Conservation (phyloP, 192 early-diverging fungal species). For the Cladochytrium replicatum region DNA sequence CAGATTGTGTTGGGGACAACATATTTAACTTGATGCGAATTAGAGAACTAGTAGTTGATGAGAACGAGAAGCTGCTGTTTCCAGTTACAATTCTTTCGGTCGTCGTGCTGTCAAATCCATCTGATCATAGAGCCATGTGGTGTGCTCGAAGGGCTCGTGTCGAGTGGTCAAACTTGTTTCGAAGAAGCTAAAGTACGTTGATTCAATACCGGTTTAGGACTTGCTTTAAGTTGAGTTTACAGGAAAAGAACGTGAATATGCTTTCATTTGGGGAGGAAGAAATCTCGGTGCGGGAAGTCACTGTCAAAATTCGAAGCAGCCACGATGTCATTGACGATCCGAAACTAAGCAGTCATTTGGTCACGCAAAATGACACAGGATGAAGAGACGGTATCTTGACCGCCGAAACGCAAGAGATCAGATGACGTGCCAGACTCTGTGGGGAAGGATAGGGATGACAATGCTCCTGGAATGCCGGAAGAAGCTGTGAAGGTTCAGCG, state of each 20-base stretch:
- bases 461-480: no score
- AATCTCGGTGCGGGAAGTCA: not conserved
- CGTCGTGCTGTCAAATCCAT: conserved; percentile 75
- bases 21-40: conserved; percentile 86
- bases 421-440: not conserved
- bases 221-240: no score
- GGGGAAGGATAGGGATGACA: conserved; percentile 70
- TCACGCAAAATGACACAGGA: conserved; percentile 8
- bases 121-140: conserved; percentile 79
- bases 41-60: conserved; percentile 66
- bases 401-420: conserved; percentile 54
- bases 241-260: conserved; percentile 23
- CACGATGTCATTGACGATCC: conserved; percentile 60
- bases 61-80: conserved; percentile 67
- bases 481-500: no score
- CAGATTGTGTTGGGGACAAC: conserved; percentile 80
- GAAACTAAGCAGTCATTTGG: conserved; percentile 18
- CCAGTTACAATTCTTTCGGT: conserved; percentile 55
- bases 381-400: conserved; percentile 9
- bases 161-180: conserved; percentile 18
- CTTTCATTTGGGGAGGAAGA: conserved; percentile 57
- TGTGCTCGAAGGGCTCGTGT: conserved; percentile 34
- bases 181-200: conserved; percentile 42
- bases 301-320: conserved; percentile 54
- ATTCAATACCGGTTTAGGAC: not conserved